Conservation (phyloP, 2,329 filamentous ascomycete species). For the Aspergillus neotritici region DNA sequence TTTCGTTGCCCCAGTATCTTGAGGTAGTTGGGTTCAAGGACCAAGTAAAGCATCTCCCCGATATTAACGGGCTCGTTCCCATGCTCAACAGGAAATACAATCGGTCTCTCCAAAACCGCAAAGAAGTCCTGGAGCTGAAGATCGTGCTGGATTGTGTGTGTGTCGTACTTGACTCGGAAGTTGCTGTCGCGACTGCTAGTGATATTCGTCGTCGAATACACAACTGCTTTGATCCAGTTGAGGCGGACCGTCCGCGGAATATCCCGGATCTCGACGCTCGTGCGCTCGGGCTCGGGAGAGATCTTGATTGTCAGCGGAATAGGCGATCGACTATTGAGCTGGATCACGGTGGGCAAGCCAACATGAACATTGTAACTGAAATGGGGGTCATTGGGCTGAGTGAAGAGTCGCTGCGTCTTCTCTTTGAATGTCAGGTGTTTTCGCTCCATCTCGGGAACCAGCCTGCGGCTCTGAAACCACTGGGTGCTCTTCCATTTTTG, state of each 20-base stretch:
- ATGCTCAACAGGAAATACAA: conserved; percentile 7
- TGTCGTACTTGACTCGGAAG: not conserved
- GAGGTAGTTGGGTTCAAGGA: conserved; percentile 8
- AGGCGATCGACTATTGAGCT: conserved; percentile 10
- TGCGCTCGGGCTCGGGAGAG: conserved; percentile 1
- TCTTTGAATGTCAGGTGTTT: conserved; percentile 29
- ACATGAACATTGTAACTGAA: conserved; percentile 24
- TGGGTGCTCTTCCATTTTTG: not conserved
- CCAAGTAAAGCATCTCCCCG: conserved; percentile 12
- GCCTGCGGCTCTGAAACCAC: conserved; percentile 21
- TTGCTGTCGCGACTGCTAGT: not conserved
- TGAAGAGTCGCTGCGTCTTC: conserved; percentile 29
- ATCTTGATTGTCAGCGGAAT: conserved; percentile 12
- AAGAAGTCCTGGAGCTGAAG: conserved; percentile 8
- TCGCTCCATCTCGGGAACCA: conserved; percentile 29
- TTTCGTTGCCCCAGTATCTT: not conserved
- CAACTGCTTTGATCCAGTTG: conserved; percentile 9
- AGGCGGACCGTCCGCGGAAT: conserved; percentile 9
- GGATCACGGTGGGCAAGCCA: conserved; percentile 22
- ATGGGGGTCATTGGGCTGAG: conserved; percentile 29
- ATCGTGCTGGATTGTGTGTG: not conserved
- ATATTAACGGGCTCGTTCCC: conserved; percentile 10
- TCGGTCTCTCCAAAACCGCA: conserved; percentile 5
- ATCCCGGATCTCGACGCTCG: conserved; percentile 10
- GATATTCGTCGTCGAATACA: conserved; percentile 9